These are phyloP conservation scores for Hortiboletus campestris DNA, from an alignment of 768 basidiomycete species.

Conservation along the genomic window DNA sequence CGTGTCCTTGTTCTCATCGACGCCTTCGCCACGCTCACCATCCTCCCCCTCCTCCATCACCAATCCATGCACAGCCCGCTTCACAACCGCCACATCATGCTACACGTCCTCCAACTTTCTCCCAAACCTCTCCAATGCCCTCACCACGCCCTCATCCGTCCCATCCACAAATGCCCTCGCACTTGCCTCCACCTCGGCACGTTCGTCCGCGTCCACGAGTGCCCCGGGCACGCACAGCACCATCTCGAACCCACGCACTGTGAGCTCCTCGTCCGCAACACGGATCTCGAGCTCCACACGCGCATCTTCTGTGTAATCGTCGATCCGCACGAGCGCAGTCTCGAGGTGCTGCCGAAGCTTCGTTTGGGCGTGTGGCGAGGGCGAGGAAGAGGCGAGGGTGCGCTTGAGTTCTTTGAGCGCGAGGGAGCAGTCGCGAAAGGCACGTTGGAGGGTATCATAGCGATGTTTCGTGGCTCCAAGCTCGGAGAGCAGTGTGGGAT, in stretches of 20 bases:
- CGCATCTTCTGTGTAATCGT: constrained; percentile 75
- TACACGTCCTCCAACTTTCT: constrained; percentile 70
- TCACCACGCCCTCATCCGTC: constrained; percentile 23
- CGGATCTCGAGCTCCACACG: constrained; percentile 83
- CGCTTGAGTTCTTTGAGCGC: constrained; percentile 58
- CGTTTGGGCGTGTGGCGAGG: background rate
- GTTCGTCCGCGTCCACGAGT: constrained; percentile 11
- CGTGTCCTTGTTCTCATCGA: background rate
- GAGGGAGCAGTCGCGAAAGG: constrained; percentile 68
- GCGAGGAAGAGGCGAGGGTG: constrained; percentile 12
- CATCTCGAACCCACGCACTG: constrained; percentile 64
- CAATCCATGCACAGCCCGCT: constrained; percentile 52
- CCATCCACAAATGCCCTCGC: constrained; percentile 41
- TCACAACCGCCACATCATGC: constrained; percentile 73
- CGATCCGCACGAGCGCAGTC: constrained; percentile 57
- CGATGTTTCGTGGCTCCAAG: constrained; percentile 48
- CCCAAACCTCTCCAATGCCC: constrained; percentile 46
- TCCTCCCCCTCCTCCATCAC: background rate
- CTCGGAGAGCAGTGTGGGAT: constrained; percentile 43
- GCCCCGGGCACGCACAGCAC: constrained; percentile 62
- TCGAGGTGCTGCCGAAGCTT: constrained; percentile 36
- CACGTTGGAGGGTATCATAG: constrained; percentile 59
- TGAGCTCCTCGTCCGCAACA: constrained; percentile 66
- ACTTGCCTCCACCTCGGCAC: constrained; percentile 45
- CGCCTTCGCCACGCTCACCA: background rate